Conservation (phyloP, 2,329 filamentous ascomycete genomes). For the Tolypocladium tundrense region DNA sequence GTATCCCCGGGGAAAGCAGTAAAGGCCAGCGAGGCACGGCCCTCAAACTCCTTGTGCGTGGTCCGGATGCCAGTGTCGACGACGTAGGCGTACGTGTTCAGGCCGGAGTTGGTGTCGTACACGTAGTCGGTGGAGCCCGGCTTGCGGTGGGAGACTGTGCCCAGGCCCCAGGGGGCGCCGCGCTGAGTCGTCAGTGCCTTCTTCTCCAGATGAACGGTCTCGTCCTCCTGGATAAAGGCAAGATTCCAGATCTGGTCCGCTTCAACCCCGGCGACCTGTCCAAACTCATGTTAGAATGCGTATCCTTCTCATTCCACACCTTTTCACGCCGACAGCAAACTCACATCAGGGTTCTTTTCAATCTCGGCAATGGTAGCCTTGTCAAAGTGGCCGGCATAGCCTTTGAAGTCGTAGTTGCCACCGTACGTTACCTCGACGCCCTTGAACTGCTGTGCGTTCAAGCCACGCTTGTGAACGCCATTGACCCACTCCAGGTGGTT, state of each 20-base stretch:
- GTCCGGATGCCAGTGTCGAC: constrained; percentile 52
- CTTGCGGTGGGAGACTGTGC: constrained; percentile 19
- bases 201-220: constrained; percentile 10
- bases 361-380: constrained; percentile 28
- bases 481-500: constrained; percentile 38
- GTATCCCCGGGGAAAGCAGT: constrained; percentile 15
- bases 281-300: background rate
- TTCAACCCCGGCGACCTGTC: constrained; percentile 19
- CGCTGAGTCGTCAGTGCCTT: constrained; percentile 17
- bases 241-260: constrained; percentile 18
- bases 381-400: constrained; percentile 34
- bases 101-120: constrained; percentile 38
- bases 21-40: constrained; percentile 30
- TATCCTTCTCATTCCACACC: background rate
- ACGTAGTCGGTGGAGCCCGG: constrained; percentile 27
- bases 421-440: constrained; percentile 21
- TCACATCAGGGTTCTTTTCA: constrained; percentile 29
- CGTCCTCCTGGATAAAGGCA: constrained; percentile 10
- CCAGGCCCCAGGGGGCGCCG: constrained; percentile 21
- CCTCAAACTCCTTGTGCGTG: constrained; percentile 43
- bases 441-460: constrained; percentile 33
- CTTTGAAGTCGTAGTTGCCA: constrained; percentile 22
- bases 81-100: constrained; percentile 46
- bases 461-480: constrained; percentile 43
- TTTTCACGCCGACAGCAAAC: constrained; percentile 3